Evolutionary conservation across 2,329 filamentous ascomycete genomes (phyloP).

Genomic region (Aspergillus ochraceoroseus): DNA sequence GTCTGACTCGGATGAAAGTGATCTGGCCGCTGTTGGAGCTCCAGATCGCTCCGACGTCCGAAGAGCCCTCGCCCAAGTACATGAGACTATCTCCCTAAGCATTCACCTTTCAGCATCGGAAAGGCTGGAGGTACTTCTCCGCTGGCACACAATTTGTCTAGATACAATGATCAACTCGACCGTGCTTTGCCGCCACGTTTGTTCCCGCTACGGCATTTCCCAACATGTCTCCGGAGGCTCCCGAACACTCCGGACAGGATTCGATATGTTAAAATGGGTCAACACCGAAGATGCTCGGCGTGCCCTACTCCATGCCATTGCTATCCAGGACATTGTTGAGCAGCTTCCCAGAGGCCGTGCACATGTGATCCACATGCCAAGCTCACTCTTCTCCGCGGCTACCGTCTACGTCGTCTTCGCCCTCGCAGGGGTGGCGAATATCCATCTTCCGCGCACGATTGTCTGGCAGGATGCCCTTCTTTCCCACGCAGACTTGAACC

Average conservation of each 20-base stretch:
- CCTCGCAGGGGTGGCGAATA: constrained; percentile 36
- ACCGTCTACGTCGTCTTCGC: constrained; percentile 43
- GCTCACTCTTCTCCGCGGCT: constrained; percentile 43
- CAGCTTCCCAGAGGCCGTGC: constrained; percentile 44
- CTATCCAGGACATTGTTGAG: constrained; percentile 47
- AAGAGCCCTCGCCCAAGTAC: constrained; percentile 38
- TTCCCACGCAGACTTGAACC: constrained; percentile 28
- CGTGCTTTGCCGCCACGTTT: constrained; percentile 39
- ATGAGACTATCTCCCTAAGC: constrained; percentile 38
- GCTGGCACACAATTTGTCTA: constrained; percentile 46
- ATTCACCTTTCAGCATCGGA: constrained; percentile 37
- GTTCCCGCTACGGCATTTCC: constrained; percentile 36
- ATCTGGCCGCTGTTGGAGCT: constrained; percentile 38
- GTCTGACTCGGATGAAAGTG: constrained; percentile 39
- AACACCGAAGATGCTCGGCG: constrained; percentile 39
- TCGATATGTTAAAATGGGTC: constrained; percentile 41
- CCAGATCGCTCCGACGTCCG: constrained; percentile 40
- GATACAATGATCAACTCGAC: constrained; percentile 43
- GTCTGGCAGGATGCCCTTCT: constrained; percentile 43
- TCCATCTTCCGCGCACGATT: constrained; percentile 39
- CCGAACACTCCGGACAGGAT: constrained; percentile 24
- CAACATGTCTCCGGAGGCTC: constrained; percentile 40
- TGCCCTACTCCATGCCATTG: constrained; percentile 43
- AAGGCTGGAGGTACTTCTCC: constrained; percentile 40
- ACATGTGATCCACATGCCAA: constrained; percentile 46